Percentiles rank a stretch among this genome's conserved stretches.
Conservation (phyloP, 345 rosid species). For the Heritiera fomes region DNA sequence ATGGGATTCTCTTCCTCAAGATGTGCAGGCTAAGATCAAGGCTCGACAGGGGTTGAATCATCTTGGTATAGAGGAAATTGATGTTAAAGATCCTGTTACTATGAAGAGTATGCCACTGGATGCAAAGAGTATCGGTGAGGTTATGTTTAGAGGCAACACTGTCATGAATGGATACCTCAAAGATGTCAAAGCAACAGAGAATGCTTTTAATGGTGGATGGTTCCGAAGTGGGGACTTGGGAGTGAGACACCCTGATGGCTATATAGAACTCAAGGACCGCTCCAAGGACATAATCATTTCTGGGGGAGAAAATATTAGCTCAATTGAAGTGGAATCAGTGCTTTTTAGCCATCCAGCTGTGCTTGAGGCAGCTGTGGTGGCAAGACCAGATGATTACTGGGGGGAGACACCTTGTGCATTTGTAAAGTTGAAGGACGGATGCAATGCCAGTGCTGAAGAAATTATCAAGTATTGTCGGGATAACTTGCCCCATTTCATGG, state of each 20-base stretch:
- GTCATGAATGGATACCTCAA: slow-evolving; percentile 49
- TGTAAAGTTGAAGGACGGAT: slow-evolving; percentile 38
- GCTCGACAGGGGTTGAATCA: slow-evolving; percentile 44
- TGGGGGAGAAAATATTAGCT: slow-evolving; percentile 48
- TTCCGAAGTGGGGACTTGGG: slow-evolving; percentile 46
- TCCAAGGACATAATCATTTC: slow-evolving; percentile 49
- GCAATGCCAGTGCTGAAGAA: slow-evolving; percentile 2
- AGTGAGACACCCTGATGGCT: slow-evolving; percentile 44
- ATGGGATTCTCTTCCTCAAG: slow-evolving; percentile 20
- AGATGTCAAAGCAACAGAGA: slow-evolving; percentile 35
- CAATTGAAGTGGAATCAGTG: slow-evolving; percentile 40
- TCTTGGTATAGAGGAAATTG: slow-evolving; percentile 36
- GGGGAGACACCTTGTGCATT: slow-evolving; percentile 47
- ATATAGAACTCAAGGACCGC: slow-evolving; percentile 43
- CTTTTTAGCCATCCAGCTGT: slow-evolving; percentile 40
- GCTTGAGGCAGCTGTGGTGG: slow-evolving; percentile 46
- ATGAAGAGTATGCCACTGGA: slow-evolving; percentile 41
- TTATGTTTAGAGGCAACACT: slow-evolving; percentile 48
- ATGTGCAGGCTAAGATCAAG: slow-evolving; percentile 38
- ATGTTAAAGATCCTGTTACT: slow-evolving; percentile 42
- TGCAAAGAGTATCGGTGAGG: slow-evolving; percentile 44
- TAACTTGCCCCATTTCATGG: slow-evolving; percentile 24
- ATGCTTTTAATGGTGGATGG: slow-evolving; percentile 44
- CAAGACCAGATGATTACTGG: slow-evolving; percentile 45
- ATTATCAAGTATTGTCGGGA: slow-evolving; percentile 18